phyloP scores from a whole-genome alignment of 371 early-diverging fungal genomes.

The Actinomortierella ambigua region DNA sequence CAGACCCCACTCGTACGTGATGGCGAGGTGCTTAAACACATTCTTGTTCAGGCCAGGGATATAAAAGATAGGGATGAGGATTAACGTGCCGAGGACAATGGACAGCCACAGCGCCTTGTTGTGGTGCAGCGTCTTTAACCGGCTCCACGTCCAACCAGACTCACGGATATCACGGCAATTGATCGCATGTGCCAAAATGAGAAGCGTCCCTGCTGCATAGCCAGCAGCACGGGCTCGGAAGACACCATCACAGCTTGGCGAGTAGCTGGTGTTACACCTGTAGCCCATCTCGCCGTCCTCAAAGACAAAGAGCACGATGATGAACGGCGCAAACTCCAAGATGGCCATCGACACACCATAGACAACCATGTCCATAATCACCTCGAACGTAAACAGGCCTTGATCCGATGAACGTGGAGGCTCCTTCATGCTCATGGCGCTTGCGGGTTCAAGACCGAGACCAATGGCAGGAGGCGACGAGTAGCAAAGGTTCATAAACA shows the following conservation, averaged over 20 bases:
- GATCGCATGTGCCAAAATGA: constrained; percentile 72
- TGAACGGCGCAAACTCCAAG: constrained; percentile 72
- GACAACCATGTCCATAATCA: constrained; percentile 70
- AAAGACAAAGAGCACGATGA: constrained; percentile 66
- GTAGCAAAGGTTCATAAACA: constrained; percentile 88
- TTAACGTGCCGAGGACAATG: constrained; percentile 55
- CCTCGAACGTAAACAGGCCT: constrained; percentile 71
- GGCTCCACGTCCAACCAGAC: constrained; percentile 58
- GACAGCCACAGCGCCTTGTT: constrained; percentile 66
- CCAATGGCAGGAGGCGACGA: constrained; percentile 86
- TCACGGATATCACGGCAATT: constrained; percentile 73
- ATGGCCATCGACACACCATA: constrained; percentile 76
- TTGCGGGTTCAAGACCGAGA: constrained; percentile 85
- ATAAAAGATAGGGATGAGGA: constrained; percentile 68
- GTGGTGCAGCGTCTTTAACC: constrained; percentile 49
- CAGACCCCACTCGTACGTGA: constrained; percentile 81
- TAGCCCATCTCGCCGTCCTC: constrained; percentile 64
- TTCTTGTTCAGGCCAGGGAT: constrained; percentile 70
- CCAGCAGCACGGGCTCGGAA: constrained; percentile 78
- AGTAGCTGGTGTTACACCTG: constrained; percentile 65
- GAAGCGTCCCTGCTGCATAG: constrained; percentile 68
- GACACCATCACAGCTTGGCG: constrained; percentile 64
- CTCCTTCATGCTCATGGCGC: constrained; percentile 77
- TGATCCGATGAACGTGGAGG: constrained; percentile 75
- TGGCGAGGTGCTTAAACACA: constrained; percentile 69